Evolutionary conservation across 768 basidiomycete species (phyloP).

Genomic region (Candolleomyces efflorescens): DNA sequence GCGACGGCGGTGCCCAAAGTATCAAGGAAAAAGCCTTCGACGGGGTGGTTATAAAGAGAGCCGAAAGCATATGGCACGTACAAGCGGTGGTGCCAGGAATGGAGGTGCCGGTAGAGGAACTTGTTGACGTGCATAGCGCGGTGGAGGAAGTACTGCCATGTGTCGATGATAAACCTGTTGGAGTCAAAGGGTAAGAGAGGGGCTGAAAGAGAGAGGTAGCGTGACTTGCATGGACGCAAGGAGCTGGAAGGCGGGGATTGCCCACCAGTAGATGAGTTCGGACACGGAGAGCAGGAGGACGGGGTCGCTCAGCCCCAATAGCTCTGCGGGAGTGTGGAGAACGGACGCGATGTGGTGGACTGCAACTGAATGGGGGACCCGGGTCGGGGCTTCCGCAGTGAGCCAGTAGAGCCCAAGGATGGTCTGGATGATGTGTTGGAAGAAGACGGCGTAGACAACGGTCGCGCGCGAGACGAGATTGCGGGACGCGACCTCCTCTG

Average conservation of each 20-base stretch:
- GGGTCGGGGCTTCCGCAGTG: constrained; percentile 33
- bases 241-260: constrained; percentile 69
- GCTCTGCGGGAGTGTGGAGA: constrained; percentile 33
- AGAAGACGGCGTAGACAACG: constrained; percentile 75
- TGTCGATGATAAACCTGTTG: constrained; percentile 86
- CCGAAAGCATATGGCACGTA: constrained; percentile 98
- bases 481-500: constrained; percentile 65
- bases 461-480: constrained; percentile 70
- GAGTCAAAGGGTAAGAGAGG: background rate
- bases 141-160: constrained; percentile 98
- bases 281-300: constrained; percentile 34
- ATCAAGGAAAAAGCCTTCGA: constrained; percentile 93
- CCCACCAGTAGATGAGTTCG: constrained; percentile 90
- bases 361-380: constrained; percentile 35
- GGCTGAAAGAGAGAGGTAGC: background rate
- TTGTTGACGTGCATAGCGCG: constrained; percentile 88
- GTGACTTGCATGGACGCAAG: constrained; percentile 75
- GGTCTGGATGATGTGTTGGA: constrained; percentile 88
- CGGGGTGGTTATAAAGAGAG: constrained; percentile 93
- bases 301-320: background rate
- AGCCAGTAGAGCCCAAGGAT: constrained; percentile 67
- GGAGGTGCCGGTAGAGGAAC: constrained; percentile 86
- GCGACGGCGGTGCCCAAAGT: constrained; percentile 76
- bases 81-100: constrained; percentile 92
- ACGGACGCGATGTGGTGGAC: constrained; percentile 37